Percentiles rank a stretch among this genome's conserved stretches.
phyloP scores from a whole-genome alignment of 2,329 filamentous ascomycete species.

The Beauveria asiatica region DNA sequence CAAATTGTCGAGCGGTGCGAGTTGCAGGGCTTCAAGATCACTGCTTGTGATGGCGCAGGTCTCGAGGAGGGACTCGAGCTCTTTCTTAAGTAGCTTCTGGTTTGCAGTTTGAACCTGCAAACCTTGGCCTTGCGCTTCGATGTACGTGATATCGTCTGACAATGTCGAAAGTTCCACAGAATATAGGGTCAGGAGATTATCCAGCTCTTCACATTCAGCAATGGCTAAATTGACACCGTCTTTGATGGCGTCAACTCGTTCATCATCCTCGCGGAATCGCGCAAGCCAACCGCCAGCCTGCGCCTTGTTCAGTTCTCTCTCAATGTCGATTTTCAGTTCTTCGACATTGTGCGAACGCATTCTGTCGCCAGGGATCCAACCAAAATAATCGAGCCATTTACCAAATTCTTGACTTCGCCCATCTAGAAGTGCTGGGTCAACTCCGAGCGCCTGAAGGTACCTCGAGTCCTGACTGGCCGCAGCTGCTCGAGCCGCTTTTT shows the following conservation, averaged over 20 bases:
- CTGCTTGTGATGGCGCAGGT: constrained; percentile 83
- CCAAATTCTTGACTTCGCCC: constrained; percentile 73
- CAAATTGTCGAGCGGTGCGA: constrained; percentile 62
- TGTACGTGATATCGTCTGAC: constrained; percentile 92
- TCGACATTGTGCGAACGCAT: constrained; percentile 70
- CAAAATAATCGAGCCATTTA: constrained; percentile 74
- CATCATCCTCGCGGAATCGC: constrained; percentile 77
- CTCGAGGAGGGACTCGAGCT: constrained; percentile 79
- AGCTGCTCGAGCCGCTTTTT: constrained; percentile 50
- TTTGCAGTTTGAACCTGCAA: constrained; percentile 95
- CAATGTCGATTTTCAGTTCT: constrained; percentile 72
- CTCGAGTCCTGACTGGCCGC: constrained; percentile 67
- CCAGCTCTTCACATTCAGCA: constrained; percentile 89
- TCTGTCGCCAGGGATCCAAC: constrained; percentile 71
- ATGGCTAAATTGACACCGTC: constrained; percentile 83
- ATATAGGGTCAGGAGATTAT: constrained; percentile 88
- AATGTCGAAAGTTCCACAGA: constrained; percentile 89
- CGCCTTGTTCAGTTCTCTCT: constrained; percentile 79
- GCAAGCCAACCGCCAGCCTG: constrained; percentile 91
- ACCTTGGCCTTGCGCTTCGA: constrained; percentile 94
- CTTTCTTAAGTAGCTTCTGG: constrained; percentile 84
- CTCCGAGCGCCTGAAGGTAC: constrained; percentile 67
- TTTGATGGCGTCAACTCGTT: constrained; percentile 79
- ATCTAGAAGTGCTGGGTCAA: constrained; percentile 70
- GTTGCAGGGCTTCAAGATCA: constrained; percentile 60